Percentiles rank a stretch among this genome's conserved stretches.
phyloP scores from a whole-genome alignment of 2,329 filamentous ascomycete species.

The Dendryphion nanum region DNA sequence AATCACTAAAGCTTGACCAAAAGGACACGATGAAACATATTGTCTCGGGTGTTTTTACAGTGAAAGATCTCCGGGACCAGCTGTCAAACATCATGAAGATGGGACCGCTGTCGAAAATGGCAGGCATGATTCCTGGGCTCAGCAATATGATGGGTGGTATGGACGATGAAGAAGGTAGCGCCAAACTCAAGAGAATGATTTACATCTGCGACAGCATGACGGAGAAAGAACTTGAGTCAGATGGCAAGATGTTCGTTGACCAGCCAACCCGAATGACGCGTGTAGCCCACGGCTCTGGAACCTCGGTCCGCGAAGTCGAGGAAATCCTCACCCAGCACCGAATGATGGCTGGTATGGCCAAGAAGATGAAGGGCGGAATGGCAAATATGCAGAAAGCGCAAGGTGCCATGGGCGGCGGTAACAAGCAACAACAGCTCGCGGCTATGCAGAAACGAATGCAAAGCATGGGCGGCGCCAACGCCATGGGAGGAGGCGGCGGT shows the following conservation, averaged over 20 bases:
- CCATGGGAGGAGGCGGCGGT: constrained; percentile 53
- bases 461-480: constrained; percentile 78
- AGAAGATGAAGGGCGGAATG: constrained; percentile 97
- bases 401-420: constrained; percentile 83
- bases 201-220: constrained; percentile 99
- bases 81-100: constrained; percentile 99
- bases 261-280: constrained; percentile 91
- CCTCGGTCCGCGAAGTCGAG: constrained; percentile 88
- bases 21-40: constrained; percentile 99
- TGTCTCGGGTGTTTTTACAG: constrained; percentile 91
- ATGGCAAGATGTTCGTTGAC: constrained; percentile 91
- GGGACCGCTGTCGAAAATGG: constrained; percentile 96
- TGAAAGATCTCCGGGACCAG: constrained; percentile 92
- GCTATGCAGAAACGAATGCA: constrained; percentile 96
- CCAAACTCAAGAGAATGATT: constrained; percentile 96
- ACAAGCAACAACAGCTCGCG: constrained; percentile 89
- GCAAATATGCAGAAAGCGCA: constrained; percentile 96
- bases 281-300: constrained; percentile 85
- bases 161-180: constrained; percentile 93
- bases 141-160: constrained; percentile 91
- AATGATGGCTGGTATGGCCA: constrained; percentile 99
- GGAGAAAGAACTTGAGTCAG: constrained; percentile 87
- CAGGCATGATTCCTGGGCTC: constrained; percentile 96
- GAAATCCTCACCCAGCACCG: constrained; percentile 96
- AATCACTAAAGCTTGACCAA: constrained; percentile 90